Conservation (phyloP, 1,284 basidiomycete species). For the Malassezia japonica region DNA sequence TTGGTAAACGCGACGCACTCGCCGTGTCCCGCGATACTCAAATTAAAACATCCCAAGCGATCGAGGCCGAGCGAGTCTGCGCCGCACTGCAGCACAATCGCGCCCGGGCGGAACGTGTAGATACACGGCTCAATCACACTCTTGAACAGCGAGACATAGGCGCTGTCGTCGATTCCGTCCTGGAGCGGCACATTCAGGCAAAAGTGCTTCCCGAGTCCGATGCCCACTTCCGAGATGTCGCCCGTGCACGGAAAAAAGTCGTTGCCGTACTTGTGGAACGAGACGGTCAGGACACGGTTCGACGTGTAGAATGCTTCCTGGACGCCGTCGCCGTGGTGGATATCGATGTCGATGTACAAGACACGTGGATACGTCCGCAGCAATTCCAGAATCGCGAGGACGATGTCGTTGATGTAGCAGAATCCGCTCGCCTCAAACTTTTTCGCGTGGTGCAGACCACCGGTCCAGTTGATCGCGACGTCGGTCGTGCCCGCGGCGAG, state of each 20-base stretch:
- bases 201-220: slow-evolving; percentile 72
- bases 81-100: slow-evolving; percentile 93
- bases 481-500: slow-evolving; percentile 64
- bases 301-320: slow-evolving; percentile 98
- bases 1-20: slow-evolving; percentile 96
- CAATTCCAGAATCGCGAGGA: slow-evolving; percentile 43
- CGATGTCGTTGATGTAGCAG: slow-evolving; percentile 84
- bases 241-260: slow-evolving; percentile 67
- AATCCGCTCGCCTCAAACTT: slow-evolving; percentile 92
- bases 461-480: slow-evolving; percentile 96
- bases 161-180: slow-evolving; percentile 94
- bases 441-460: slow-evolving; percentile 94
- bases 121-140: slow-evolving; percentile 90
- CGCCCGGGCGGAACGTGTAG: slow-evolving; percentile 72
- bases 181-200: slow-evolving; percentile 87
- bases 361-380: slow-evolving; percentile 59
- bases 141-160: slow-evolving; percentile 90
- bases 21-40: slow-evolving; percentile 96
- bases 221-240: slow-evolving; percentile 43
- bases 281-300: slow-evolving; percentile 94
- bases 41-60: slow-evolving; percentile 88
- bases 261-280: slow-evolving; percentile 97
- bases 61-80: slow-evolving; percentile 93
- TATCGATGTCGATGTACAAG: slow-evolving; percentile 94
- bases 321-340: slow-evolving; percentile 97